phyloP scores from a whole-genome alignment of 1,139 yeast species.

The Yamadazyma sp. region DNA sequence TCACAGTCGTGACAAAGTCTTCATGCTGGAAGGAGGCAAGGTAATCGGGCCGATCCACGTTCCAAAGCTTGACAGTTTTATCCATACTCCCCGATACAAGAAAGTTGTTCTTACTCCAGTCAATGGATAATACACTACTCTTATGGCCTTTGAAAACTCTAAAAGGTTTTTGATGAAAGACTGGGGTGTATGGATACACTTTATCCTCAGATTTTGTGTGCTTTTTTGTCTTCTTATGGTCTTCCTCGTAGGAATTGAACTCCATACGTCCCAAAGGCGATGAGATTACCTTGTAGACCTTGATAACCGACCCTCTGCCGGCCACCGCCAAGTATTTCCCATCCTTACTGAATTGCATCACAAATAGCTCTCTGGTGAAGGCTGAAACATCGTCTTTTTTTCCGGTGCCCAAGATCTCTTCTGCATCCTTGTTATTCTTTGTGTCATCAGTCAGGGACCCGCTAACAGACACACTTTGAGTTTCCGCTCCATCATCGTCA shows the following conservation, averaged over 20 bases:
- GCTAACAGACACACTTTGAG: constrained; percentile 1
- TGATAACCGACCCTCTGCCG: constrained; percentile 67
- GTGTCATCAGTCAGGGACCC: constrained; percentile 4
- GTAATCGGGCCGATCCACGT: constrained; percentile 64
- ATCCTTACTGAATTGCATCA: constrained; percentile 71
- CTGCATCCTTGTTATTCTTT: constrained; percentile 6
- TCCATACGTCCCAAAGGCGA: constrained; percentile 64
- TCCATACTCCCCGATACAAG: constrained; percentile 84
- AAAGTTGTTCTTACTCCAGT: constrained; percentile 90
- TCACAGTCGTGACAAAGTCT: constrained; percentile 81
- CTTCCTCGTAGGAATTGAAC: constrained; percentile 23
- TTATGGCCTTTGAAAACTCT: constrained; percentile 67
- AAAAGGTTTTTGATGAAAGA: constrained; percentile 71
- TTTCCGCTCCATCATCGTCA: constrained; percentile 3
- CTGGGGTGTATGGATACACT: constrained; percentile 61
- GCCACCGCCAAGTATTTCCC: constrained; percentile 85
- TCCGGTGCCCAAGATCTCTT: constrained; percentile 3
- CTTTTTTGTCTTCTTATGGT: constrained; percentile 10
- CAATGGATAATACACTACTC: constrained; percentile 67
- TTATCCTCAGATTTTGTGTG: constrained; percentile 15
- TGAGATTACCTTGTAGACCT: constrained; percentile 79
- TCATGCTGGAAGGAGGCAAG: constrained; percentile 68
- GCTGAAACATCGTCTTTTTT: constrained; percentile 1
- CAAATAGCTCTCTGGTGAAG: constrained; percentile 57
- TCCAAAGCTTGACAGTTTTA: constrained; percentile 82